Evolutionary conservation across 2,329 filamentous ascomycete genomes (phyloP).

Genomic region (Colletotrichum sublineola): DNA sequence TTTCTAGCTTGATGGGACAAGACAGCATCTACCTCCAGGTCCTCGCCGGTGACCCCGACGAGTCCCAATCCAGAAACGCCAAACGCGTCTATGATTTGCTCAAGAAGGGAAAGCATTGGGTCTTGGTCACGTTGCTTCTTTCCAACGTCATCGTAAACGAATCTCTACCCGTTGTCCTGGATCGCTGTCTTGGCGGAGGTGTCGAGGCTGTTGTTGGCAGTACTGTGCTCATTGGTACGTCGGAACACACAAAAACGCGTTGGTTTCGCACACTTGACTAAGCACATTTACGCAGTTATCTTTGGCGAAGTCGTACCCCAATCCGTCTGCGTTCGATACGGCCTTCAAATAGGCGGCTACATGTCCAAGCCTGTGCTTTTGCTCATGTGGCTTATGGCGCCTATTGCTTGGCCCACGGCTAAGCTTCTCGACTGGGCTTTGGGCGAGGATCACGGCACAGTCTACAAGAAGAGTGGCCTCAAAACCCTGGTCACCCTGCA

Average conservation of each 20-base stretch:
- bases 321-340: slow-evolving; percentile 95
- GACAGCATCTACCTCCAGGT: slow-evolving; percentile 99
- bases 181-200: slow-evolving; percentile 92
- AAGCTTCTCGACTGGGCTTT: slow-evolving; percentile 95
- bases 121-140: slow-evolving; percentile 91
- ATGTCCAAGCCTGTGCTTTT: slow-evolving; percentile 89
- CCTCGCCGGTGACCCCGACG: slow-evolving; percentile 86
- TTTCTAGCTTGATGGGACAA: slow-evolving; percentile 71
- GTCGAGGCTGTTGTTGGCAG: slow-evolving; percentile 94
- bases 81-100: slow-evolving; percentile 83
- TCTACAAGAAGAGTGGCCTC: slow-evolving; percentile 97
- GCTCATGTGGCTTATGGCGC: slow-evolving; percentile 93
- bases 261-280: not conserved
- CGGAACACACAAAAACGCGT: slow-evolving; percentile 2
- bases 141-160: slow-evolving; percentile 99
- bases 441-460: slow-evolving; percentile 89
- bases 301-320: slow-evolving; percentile 98
- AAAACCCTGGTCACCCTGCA: slow-evolving; percentile 97
- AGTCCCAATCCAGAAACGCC: slow-evolving; percentile 88
- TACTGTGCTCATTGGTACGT: slow-evolving; percentile 90
- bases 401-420: slow-evolving; percentile 93
- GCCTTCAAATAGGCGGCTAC: slow-evolving; percentile 92
- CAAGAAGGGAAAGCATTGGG: slow-evolving; percentile 96
- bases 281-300: slow-evolving; percentile 74
- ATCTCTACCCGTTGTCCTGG: slow-evolving; percentile 93